A percentile compares a stretch with the other conserved stretches of the same genome.
Evolutionary conservation across 2,329 filamentous ascomycete genomes (phyloP).

Genomic region (Claviceps monticola): DNA sequence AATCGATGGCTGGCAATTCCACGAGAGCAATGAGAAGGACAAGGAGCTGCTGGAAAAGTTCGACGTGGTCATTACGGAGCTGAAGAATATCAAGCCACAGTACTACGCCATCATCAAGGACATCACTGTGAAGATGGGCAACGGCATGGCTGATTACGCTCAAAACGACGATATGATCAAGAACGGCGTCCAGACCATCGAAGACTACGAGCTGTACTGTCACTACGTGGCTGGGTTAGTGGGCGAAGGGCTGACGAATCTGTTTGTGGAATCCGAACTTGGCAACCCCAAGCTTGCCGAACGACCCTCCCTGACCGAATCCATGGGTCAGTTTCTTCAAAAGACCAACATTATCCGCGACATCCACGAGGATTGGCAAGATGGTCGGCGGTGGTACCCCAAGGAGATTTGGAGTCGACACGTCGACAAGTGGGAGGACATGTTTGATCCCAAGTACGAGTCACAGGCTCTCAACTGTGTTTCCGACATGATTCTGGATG

Average conservation of each 20-base stretch:
- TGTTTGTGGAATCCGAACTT: slow-evolving; percentile 78
- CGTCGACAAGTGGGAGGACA: slow-evolving; percentile 75
- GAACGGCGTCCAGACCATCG: slow-evolving; percentile 67
- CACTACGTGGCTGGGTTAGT: slow-evolving; percentile 98
- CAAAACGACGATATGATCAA: slow-evolving; percentile 69
- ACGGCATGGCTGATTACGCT: slow-evolving; percentile 95
- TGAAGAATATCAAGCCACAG: slow-evolving; percentile 71
- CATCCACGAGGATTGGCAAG: slow-evolving; percentile 75
- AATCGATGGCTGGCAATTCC: slow-evolving; percentile 80
- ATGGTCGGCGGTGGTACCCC: slow-evolving; percentile 86
- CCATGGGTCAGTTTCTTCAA: slow-evolving; percentile 94
- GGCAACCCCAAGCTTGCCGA: slow-evolving; percentile 76
- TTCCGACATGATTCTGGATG: slow-evolving; percentile 89
- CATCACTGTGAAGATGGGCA: slow-evolving; percentile 88
- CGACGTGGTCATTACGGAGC: slow-evolving; percentile 71
- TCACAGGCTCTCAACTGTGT: slow-evolving; percentile 70
- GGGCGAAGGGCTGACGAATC: slow-evolving; percentile 76
- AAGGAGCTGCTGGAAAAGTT: slow-evolving; percentile 86
- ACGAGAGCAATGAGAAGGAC: slow-evolving; percentile 87
- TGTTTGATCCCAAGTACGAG: slow-evolving; percentile 70
- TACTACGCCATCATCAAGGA: slow-evolving; percentile 85
- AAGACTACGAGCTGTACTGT: slow-evolving; percentile 93
- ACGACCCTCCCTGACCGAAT: slow-evolving; percentile 70
- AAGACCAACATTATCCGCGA: slow-evolving; percentile 99
- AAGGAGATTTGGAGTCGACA: slow-evolving; percentile 96